Conservation (phyloP, 306 rosid species). For the Argentina anserina region DNA sequence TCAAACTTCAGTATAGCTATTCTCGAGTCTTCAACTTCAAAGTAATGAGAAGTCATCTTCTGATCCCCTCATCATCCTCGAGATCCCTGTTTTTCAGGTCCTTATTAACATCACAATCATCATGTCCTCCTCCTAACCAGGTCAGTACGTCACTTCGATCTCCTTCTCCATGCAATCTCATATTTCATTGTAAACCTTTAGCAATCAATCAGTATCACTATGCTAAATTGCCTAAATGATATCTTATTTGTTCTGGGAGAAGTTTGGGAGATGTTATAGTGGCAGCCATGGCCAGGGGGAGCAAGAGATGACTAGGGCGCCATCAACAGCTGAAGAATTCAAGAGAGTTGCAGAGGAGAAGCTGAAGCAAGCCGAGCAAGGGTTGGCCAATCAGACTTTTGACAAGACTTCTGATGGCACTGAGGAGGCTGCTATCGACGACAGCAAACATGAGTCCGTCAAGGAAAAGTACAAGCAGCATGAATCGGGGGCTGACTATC, state of each 20-base stretch:
- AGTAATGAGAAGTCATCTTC: conserved; percentile 13
- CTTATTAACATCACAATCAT: not conserved
- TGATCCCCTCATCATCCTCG: conserved; percentile 1
- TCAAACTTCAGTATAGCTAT: not conserved
- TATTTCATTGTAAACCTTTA: not conserved
- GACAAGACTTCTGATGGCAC: conserved; percentile 14
- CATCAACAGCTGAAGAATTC: conserved; percentile 26
- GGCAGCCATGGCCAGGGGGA: conserved; percentile 9
- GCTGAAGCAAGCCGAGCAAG: conserved; percentile 15
- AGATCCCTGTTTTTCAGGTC: conserved; percentile 16
- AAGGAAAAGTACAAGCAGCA: conserved; percentile 9
- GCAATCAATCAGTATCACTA: not conserved
- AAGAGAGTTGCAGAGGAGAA: conserved; percentile 30
- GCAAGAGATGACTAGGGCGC: conserved; percentile 15
- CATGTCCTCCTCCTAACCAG: conserved; percentile 10
- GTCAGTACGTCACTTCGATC: conserved; percentile 15
- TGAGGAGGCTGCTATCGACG: conserved; percentile 16
- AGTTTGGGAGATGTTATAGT: not conserved
- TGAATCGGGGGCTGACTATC: conserved; percentile 2
- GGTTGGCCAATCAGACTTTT: conserved; percentile 10
- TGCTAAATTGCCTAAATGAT: no score
- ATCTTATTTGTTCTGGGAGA: no score
- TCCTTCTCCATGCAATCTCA: not conserved
- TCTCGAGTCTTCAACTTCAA: not conserved
- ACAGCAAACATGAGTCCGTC: conserved; percentile 9